Base-by-base conservation (phyloP, 495 filamentous ascomycete species). In the Trypethelium eluteriae region DNA sequence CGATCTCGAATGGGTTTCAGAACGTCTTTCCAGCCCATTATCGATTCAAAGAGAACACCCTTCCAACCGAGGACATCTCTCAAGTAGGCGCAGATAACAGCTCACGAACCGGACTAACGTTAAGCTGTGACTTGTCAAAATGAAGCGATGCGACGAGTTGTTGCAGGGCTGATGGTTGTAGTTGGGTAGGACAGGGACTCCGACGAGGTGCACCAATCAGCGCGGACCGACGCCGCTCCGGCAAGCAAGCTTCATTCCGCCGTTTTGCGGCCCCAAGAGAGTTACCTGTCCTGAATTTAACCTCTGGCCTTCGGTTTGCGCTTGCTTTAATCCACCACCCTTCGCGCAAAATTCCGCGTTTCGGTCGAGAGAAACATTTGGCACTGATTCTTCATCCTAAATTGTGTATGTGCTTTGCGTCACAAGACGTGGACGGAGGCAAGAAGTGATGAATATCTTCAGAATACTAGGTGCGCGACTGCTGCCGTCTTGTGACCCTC, bases 401-500 rank as follows among this genome's bases (percentile, higher is more conserved):
- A 7, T 59, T 36, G 53, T 9, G 53, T 3, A 36, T 9, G 32
- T 9, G 5, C 10, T 32, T 34, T 9, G 32, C 14, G 32, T 59
- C 18, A 18, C 25, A 35, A 14, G 53, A 36, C 53, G 32, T 14
- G 9, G 25, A 36, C 5, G 53, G 32, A 59, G 32, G 5, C 7
- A 36, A 18, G 53, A 32, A 18, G 53, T 32, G 36, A 93, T 95
- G 92, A 96, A 96, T 81, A 77, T 96, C 79, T 96, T 96, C 81
- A 83, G 92, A 75, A 77, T 96, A 75, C 75, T 89, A 72, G 92
- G 92, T 96, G 78, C 71, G 85, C 69, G 9, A 69, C 65, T 67
- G 36, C 41, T 61, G 41, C 50, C 39, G 64, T 68, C 73, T 66
- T 32, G 35, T 41, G 25, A 44, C 65, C 25, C 25, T 34, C 18